Conservation (phyloP, 2,329 filamentous ascomycete genomes). For the Aspergillus jensenii region DNA sequence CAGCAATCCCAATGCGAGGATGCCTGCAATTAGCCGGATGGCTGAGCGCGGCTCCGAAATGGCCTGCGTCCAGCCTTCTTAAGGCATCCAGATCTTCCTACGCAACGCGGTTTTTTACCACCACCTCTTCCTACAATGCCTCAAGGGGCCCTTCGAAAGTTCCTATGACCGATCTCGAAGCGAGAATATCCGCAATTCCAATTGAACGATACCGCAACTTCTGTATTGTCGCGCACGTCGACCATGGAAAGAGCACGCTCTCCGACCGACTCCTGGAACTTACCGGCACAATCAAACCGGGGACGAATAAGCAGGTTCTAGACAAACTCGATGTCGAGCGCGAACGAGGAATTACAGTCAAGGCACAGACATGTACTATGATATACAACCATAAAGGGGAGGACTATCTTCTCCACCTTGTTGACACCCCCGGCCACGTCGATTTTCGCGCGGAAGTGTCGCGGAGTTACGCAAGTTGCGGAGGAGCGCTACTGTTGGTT, state of each 20-base stretch:
- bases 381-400: slow-evolving; percentile 81
- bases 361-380: slow-evolving; percentile 98
- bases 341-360: slow-evolving; percentile 95
- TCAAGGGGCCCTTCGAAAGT: slow-evolving; percentile 23
- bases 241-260: slow-evolving; percentile 97
- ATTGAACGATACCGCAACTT: slow-evolving; percentile 75
- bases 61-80: slow-evolving; percentile 30
- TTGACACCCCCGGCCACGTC: slow-evolving; percentile 96
- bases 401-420: slow-evolving; percentile 91
- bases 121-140: slow-evolving; percentile 19
- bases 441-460: slow-evolving; percentile 97
- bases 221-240: slow-evolving; percentile 97
- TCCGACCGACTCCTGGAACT: slow-evolving; percentile 89
- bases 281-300: slow-evolving; percentile 86
- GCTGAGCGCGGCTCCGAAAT: slow-evolving; percentile 43
- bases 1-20: slow-evolving; percentile 46
- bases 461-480: slow-evolving; percentile 92
- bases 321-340: slow-evolving; percentile 97
- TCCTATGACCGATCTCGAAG: slow-evolving; percentile 54
- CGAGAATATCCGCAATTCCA: slow-evolving; percentile 53
- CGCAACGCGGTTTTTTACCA: slow-evolving; percentile 32
- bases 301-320: slow-evolving; percentile 89
- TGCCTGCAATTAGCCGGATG: slow-evolving; percentile 48
- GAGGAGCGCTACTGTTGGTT: slow-evolving; percentile 85
- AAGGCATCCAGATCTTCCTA: slow-evolving; percentile 26